These are phyloP conservation scores for Punctularia strigosozonata DNA, from an alignment of 768 basidiomycete genomes.

Conservation along the genomic window DNA sequence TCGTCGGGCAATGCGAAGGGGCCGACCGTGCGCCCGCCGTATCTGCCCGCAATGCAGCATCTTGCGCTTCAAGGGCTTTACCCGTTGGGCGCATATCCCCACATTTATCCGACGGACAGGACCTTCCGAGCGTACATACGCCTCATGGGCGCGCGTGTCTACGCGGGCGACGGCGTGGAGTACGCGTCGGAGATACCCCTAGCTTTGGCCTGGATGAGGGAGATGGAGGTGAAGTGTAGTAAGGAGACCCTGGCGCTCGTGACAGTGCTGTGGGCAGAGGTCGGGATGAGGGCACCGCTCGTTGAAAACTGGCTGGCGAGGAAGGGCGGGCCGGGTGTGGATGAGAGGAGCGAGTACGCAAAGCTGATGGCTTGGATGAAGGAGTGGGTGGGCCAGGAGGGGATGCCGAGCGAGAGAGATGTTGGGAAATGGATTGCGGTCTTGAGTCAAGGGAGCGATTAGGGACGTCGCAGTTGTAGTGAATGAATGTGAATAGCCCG, in stretches of 20 bases:
- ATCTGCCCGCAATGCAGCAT: constrained; percentile 2
- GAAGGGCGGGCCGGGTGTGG: neutral
- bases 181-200: constrained; percentile 51
- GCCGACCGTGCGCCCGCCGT: constrained; percentile 1
- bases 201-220: constrained; percentile 64
- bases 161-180: too few relatives aligned
- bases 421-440: constrained; percentile 11
- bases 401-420: constrained; percentile 21
- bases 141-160: constrained; percentile 46
- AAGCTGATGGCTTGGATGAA: constrained; percentile 16
- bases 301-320: constrained; percentile 33
- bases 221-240: constrained; percentile 39
- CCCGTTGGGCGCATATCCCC: constrained; percentile 15
- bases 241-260: constrained; percentile 44
- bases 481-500: too few relatives aligned
- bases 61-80: constrained; percentile 2
- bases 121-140: constrained; percentile 49
- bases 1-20: neutral
- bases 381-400: constrained; percentile 14
- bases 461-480: too few relatives aligned
- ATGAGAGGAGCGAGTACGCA: constrained; percentile 9
- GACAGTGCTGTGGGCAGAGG: constrained; percentile 63
- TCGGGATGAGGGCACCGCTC: constrained; percentile 47
- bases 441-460: neutral
- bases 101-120: constrained; percentile 36